Evolutionary conservation across 1,139 yeast genomes (phyloP).

Genomic region (Meyerozyma carpophila): DNA sequence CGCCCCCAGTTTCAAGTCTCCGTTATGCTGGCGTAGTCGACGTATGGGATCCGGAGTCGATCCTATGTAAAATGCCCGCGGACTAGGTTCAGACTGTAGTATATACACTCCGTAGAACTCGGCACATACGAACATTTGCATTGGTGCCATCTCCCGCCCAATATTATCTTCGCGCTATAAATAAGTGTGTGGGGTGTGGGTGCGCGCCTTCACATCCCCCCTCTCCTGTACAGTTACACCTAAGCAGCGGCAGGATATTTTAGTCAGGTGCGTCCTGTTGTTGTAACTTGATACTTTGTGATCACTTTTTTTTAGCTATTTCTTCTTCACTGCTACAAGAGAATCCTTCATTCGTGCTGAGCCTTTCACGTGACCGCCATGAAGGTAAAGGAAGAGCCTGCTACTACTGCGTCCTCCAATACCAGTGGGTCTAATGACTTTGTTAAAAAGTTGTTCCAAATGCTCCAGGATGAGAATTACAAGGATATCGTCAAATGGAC

Average conservation of each 20-base stretch:
- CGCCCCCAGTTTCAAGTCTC: conserved; percentile 57
- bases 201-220: not conserved
- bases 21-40: conserved; percentile 74
- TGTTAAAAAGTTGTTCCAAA: conserved; percentile 70
- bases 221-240: not conserved
- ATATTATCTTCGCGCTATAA: not conserved
- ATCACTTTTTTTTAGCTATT: not conserved
- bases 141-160: not conserved
- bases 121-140: conserved; percentile 15
- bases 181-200: conserved; percentile 1
- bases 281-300: not conserved
- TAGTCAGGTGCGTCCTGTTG: not conserved
- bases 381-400: not conserved
- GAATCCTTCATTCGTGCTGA: too few relatives aligned
- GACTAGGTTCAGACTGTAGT: conserved; percentile 51
- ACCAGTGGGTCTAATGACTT: conserved; percentile 58
- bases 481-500: conserved; percentile 81
- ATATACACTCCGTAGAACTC: conserved; percentile 64
- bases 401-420: conserved; percentile 7
- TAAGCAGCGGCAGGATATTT: not conserved
- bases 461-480: conserved; percentile 78
- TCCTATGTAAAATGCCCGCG: conserved; percentile 62
- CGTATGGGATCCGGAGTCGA: conserved; percentile 72
- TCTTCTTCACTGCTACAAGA: too few relatives aligned
- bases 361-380: not conserved